Evolutionary conservation across 2,329 filamentous ascomycete species (phyloP), one percentile per base, ranked within the genome.

Genomic region (Dothidotthia symphoricarpi): DNA sequence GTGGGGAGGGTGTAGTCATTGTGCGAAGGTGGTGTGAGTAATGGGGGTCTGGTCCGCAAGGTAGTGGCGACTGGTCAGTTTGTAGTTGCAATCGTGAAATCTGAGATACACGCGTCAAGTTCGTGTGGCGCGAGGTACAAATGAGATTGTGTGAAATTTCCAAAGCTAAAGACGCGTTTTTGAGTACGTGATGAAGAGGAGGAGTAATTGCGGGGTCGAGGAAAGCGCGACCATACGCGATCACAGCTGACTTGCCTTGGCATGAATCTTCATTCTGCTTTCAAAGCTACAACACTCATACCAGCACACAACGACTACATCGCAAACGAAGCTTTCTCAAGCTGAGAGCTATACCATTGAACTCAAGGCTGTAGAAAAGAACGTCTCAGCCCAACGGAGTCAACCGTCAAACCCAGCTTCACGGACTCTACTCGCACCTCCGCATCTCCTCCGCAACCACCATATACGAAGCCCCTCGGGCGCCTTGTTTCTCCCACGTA

Each of bases 1-100:
- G 45, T 4, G 63, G 53, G 4, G 51, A 45, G 3, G 63, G 59
- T 3, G 39, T 38, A 3, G 53, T 38, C 51, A 56, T 61, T n/a
- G 26, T 45, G 35, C 4, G 16, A 19, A 3, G 13, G 24, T 34
- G 30, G 22, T 14, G 31, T 34, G 31, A 9, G 26, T 8, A 14
- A 28, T 9, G 7, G 33, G 16, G 13, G 22, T 11, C 16, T 36
- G 32, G 33, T 24, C n/a, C n/a, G n/a, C n/a, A n/a, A n/a, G n/a
- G n/a, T n/a, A n/a, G 26, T 31, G 11, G 28, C 16, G 28, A 31
- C 14, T 30, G 17, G 16, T n/a, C 12, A 19, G 19, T 22, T 22
- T n/a, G n/a, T n/a, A n/a, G n/a, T n/a, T n/a, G n/a, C n/a, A n/a
- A n/a, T 22, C 19, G 19, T 22, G 9, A 9, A 22, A 6, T 9